Conservation (phyloP, 352 stramenopile genomes). For the Pythium periplocum region DNA sequence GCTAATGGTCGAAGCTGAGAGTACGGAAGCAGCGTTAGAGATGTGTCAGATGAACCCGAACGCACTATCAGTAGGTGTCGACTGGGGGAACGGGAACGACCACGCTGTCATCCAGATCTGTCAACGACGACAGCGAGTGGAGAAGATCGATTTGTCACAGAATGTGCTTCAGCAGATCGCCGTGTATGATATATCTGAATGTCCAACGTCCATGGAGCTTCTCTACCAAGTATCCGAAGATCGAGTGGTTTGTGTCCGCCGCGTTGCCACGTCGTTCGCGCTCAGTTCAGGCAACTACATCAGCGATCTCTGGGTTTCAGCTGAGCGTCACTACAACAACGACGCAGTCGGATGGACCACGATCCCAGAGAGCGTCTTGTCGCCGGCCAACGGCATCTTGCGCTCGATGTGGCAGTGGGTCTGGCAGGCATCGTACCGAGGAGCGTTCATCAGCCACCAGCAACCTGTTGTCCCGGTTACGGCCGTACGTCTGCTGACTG, state of each 20-base stretch:
- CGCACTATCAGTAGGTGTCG: constrained; percentile 24
- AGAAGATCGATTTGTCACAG: constrained; percentile 5
- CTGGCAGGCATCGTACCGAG: too few species aligned
- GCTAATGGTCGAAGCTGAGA: constrained; percentile 10
- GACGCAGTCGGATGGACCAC: constrained; percentile 36
- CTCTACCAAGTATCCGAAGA: constrained; percentile 9
- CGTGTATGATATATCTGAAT: constrained; percentile 4
- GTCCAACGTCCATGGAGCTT: constrained; percentile 3
- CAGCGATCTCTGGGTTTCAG: constrained; percentile 37
- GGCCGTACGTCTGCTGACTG: too few species aligned
- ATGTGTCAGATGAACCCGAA: constrained; percentile 8
- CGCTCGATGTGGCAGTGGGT: too few species aligned
- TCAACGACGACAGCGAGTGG: constrained; percentile 6
- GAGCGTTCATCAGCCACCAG: too few species aligned
- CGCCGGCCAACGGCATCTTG: too few species aligned
- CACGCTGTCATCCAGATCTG: constrained; percentile 16
- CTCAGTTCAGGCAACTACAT: constrained; percentile 32
- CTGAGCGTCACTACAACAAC: constrained; percentile 41
- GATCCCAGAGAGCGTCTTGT: constrained; percentile 6
- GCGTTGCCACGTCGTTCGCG: constrained; percentile 9
- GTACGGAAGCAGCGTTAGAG: constrained; percentile 5
- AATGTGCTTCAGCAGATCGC: constrained; percentile 8
- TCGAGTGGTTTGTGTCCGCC: constrained; percentile 29
- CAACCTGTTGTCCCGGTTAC: too few species aligned
- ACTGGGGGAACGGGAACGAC: constrained; percentile 17